Conservation (phyloP, 2,329 filamentous ascomycete genomes). For the Blumeriella jaapii region DNA sequence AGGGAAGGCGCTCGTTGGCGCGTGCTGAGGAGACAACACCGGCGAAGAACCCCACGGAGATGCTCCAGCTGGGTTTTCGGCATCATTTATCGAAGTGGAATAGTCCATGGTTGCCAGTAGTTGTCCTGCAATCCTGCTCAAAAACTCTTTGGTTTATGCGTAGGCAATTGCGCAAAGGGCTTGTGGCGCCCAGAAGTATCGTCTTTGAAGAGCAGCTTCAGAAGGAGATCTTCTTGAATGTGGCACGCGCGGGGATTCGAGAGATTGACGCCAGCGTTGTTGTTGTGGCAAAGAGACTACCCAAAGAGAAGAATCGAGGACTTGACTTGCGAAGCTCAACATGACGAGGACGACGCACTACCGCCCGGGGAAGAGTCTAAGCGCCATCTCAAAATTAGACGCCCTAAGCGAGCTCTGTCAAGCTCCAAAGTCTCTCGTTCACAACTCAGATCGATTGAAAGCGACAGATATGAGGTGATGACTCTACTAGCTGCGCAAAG, state of each 20-base stretch:
- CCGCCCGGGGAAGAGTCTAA: conserved; percentile 12
- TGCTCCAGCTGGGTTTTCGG: conserved; percentile 43
- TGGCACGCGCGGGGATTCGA: conserved; percentile 3
- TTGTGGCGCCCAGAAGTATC: conserved; percentile 4
- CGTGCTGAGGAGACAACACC: conserved; percentile 23
- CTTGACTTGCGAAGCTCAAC: conserved; percentile 1
- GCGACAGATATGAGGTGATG: conserved; percentile 18
- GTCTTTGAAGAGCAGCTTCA: conserved; percentile 6
- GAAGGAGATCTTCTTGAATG: neutral
- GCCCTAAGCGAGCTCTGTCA: neutral
- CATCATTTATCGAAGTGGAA: conserved; percentile 43
- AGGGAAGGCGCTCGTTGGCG: conserved; percentile 20
- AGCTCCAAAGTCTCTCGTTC: neutral
- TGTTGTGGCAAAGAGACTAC: conserved; percentile 6
- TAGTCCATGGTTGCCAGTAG: conserved; percentile 59
- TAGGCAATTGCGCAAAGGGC: conserved; percentile 1
- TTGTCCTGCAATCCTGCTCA: conserved; percentile 4
- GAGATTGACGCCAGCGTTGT: conserved; percentile 1
- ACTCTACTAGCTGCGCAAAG: conserved; percentile 16
- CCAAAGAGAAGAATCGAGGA: conserved; percentile 3
- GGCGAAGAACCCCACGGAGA: conserved; percentile 47
- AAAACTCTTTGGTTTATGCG: conserved; percentile 1
- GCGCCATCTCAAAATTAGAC: conserved; percentile 7
- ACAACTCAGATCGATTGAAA: neutral
- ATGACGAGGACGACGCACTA: conserved; percentile 10